Conservation (phyloP, 2,329 filamentous ascomycete species). For the Grosmannia clavigera region DNA sequence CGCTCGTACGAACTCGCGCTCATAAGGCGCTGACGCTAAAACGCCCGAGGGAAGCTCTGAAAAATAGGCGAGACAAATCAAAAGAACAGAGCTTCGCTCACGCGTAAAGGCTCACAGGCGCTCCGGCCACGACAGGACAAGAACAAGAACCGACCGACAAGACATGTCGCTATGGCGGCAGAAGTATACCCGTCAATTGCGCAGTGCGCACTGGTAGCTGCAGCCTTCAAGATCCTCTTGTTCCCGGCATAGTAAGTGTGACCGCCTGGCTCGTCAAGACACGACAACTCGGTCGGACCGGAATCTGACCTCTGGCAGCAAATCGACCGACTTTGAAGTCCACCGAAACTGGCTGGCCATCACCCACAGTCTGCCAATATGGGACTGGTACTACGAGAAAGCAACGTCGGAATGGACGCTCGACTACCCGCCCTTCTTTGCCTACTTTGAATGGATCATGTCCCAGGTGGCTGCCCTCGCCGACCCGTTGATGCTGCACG, state of each 20-base stretch:
- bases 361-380: constrained; percentile 74
- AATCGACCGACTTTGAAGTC: constrained; percentile 98
- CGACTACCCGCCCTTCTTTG: constrained; percentile 97
- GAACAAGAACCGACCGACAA: background rate
- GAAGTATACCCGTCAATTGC: constrained; percentile 76
- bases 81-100: background rate
- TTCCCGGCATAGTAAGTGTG: constrained; percentile 75
- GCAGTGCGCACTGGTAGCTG: constrained; percentile 77
- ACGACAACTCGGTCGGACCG: background rate
- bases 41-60: background rate
- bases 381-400: constrained; percentile 95
- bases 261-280: background rate
- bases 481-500: constrained; percentile 69
- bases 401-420: constrained; percentile 99
- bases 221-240: constrained; percentile 80
- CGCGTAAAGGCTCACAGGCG: background rate
- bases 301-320: constrained; percentile 40
- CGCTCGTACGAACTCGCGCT: too few species aligned
- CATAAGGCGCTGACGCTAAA: background rate
- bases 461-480: constrained; percentile 66
- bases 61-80: background rate
- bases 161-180: constrained; percentile 42
- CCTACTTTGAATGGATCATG: constrained; percentile 88
- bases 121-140: background rate
- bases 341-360: constrained; percentile 98